Evolutionary conservation across 2,329 filamentous ascomycete species (phyloP).

Genomic region (Trichoderma simmonsii): DNA sequence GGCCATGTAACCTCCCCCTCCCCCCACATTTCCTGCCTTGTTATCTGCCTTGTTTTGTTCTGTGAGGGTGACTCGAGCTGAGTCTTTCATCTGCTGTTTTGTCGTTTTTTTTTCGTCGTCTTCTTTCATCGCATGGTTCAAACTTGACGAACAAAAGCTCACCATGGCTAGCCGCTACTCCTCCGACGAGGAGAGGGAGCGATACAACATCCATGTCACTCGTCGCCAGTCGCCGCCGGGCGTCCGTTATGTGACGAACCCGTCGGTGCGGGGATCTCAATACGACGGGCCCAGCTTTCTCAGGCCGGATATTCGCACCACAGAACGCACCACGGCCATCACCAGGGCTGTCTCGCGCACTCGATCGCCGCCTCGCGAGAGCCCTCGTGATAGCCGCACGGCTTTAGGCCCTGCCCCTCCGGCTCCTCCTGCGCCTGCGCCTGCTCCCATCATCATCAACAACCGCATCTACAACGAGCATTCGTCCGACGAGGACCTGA

Average conservation of each 20-base stretch:
- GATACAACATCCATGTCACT: conserved; percentile 48
- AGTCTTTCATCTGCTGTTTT: neutral
- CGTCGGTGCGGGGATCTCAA: conserved; percentile 36
- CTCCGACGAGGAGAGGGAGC: conserved; percentile 48
- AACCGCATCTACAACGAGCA: conserved; percentile 52
- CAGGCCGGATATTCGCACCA: conserved; percentile 44
- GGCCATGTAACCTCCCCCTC: neutral
- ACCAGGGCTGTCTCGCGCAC: conserved; percentile 38
- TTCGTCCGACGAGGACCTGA: conserved; percentile 42
- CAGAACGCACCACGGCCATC: conserved; percentile 44
- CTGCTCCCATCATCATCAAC: conserved; percentile 50
- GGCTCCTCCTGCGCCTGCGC: conserved; percentile 25
- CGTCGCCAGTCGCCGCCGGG: conserved; percentile 41
- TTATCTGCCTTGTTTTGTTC: neutral
- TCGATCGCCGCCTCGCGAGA: conserved; percentile 43
- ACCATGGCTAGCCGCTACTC: conserved; percentile 43
- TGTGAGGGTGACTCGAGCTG: neutral
- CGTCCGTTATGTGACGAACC: conserved; percentile 46
- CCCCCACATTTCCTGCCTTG: neutral
- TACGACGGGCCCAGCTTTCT: conserved; percentile 45
- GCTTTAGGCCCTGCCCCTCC: neutral
- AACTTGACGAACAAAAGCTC: neutral
- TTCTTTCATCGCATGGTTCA: neutral
- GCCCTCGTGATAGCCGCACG: conserved; percentile 37
- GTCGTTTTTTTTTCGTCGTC: no score